These are phyloP conservation scores for Lactarius akahatsu DNA, from an alignment of 768 basidiomycete species.

Conservation along the genomic window DNA sequence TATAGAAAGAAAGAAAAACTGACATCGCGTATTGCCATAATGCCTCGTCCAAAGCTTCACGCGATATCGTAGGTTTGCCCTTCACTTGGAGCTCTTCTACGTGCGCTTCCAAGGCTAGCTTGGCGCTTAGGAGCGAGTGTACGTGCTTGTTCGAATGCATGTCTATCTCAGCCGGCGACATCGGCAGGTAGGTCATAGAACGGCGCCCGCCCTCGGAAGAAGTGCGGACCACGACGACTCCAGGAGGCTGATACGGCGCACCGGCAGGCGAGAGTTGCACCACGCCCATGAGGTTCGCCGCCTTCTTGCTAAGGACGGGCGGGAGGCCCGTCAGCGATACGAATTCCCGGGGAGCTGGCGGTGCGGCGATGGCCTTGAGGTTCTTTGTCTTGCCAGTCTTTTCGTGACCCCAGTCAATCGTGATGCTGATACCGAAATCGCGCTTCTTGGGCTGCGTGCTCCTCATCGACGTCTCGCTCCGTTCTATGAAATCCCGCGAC, in stretches of 20 bases:
- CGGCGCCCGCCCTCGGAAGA: conserved; percentile 30
- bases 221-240: conserved; percentile 46
- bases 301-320: conserved; percentile 37
- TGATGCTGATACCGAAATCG: conserved; percentile 38
- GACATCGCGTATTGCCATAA: conserved; percentile 63
- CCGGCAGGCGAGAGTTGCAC: conserved; percentile 17
- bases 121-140: conserved; percentile 62
- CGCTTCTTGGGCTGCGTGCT: conserved; percentile 22
- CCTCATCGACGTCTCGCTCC: conserved; percentile 29
- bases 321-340: conserved; percentile 24
- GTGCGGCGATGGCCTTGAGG: conserved; percentile 31
- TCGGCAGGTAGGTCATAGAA: conserved; percentile 58
- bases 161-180: conserved; percentile 60
- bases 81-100: conserved; percentile 38
- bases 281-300: conserved; percentile 41
- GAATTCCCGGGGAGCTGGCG: conserved; percentile 32
- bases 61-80: conserved; percentile 30
- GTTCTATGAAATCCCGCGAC: conserved; percentile 38
- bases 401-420: conserved; percentile 40
- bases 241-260: conserved; percentile 52
- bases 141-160: conserved; percentile 73
- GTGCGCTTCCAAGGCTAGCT: conserved; percentile 54
- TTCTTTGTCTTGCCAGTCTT: conserved; percentile 33
- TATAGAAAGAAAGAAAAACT: conserved; percentile 27
- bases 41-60: conserved; percentile 40